These are phyloP conservation scores for Lipomyces starkeyi DNA, from an alignment of 805 yeast genomes.

Conservation along the genomic window DNA sequence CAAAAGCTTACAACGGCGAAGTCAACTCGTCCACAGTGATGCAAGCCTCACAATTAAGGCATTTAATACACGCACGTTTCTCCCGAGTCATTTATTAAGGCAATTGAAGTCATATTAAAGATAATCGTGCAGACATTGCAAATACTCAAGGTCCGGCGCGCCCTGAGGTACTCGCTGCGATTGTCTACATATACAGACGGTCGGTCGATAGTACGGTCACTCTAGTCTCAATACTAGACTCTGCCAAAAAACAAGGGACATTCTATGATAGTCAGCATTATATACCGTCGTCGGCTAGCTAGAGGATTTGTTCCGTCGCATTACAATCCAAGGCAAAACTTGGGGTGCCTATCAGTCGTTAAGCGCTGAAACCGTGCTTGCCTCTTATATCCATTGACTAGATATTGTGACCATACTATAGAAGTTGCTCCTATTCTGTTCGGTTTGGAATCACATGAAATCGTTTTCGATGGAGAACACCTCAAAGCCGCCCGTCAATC, in stretches of 20 bases:
- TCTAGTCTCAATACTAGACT: not conserved
- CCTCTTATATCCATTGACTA: not conserved
- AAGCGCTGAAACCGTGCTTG: not conserved
- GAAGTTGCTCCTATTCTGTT: not conserved
- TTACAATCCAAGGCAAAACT: not conserved
- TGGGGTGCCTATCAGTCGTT: not conserved
- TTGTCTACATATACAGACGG: not conserved
- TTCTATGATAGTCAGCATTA: constrained; percentile 4
- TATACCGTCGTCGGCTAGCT: not conserved
- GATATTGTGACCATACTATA: not conserved
- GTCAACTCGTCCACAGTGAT: not conserved
- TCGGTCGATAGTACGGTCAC: not conserved
- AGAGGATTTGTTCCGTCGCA: constrained; percentile 2
- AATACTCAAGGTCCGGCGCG: not conserved
- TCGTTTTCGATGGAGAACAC: constrained; percentile 11
- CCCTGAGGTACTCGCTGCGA: not conserved
- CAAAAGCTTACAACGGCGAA: not conserved
- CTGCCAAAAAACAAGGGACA: not conserved
- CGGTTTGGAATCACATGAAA: constrained; percentile 1
- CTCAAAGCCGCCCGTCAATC: constrained; percentile 33
- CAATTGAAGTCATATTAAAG: not conserved
- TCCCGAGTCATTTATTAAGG: not conserved
- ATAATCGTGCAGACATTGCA: not conserved
- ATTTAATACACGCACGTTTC: not conserved
- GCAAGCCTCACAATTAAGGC: not conserved